Percentiles rank a stretch among this genome's conserved stretches.
phyloP scores from a whole-genome alignment of 352 stramenopile genomes.

The Phytopythium boreale region DNA sequence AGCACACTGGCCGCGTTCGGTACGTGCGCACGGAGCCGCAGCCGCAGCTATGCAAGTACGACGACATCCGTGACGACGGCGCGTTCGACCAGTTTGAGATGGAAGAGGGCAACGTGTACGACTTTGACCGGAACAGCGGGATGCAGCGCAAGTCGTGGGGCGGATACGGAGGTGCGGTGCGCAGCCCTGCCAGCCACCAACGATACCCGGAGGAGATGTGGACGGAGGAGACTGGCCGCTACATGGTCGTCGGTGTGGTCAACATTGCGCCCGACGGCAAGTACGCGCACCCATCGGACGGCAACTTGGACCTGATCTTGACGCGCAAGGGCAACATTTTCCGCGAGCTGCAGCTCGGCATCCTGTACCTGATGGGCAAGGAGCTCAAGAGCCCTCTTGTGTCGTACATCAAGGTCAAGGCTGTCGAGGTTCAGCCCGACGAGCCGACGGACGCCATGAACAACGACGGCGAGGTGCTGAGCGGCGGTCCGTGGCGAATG shows the following conservation, averaged over 20 bases:
- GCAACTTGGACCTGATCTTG: constrained; percentile 76
- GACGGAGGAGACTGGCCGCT: constrained; percentile 59
- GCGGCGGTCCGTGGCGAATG: constrained; percentile 70
- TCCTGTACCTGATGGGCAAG: constrained; percentile 71
- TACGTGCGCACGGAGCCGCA: constrained; percentile 71
- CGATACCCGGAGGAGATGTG: constrained; percentile 59
- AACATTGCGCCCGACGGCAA: constrained; percentile 69
- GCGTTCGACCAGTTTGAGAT: constrained; percentile 82
- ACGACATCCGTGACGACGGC: constrained; percentile 72
- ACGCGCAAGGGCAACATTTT: constrained; percentile 60
- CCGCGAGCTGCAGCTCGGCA: constrained; percentile 38
- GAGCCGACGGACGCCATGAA: constrained; percentile 68
- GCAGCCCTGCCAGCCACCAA: constrained; percentile 56
- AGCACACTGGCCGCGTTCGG: constrained; percentile 58
- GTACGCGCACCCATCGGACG: constrained; percentile 76
- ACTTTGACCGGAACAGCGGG: constrained; percentile 39
- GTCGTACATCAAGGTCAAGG: constrained; percentile 81
- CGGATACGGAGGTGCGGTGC: constrained; percentile 47
- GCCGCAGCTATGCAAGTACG: constrained; percentile 57
- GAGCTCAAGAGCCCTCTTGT: constrained; percentile 66
- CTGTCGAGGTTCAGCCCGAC: constrained; percentile 64
- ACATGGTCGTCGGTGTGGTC: constrained; percentile 67
- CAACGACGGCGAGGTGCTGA: constrained; percentile 78
- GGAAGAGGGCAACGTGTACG: constrained; percentile 79
- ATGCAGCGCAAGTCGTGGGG: constrained; percentile 65